Percentiles rank a stretch among this genome's conserved stretches.
Evolutionary conservation across 2,329 filamentous ascomycete genomes (phyloP).

Genomic region (Proliferodiscus dingleyae): DNA sequence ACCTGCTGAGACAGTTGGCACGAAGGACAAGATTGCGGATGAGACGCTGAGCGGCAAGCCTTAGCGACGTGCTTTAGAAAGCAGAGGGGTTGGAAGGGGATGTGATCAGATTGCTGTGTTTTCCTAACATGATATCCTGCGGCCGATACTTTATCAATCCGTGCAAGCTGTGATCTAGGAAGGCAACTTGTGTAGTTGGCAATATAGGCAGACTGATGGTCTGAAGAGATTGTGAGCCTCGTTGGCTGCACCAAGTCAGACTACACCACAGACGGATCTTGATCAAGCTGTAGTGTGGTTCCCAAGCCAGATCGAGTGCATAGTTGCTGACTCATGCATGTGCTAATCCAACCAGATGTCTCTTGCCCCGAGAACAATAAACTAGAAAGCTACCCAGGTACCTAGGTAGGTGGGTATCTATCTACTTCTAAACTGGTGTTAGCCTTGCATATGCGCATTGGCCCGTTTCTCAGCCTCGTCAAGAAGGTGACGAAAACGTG

Average conservation of each 20-base stretch:
- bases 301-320: no score
- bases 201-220: neutral
- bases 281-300: no score
- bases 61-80: no score
- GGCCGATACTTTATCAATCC: neutral
- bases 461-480: no score
- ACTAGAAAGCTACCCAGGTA: no score
- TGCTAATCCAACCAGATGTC: no score
- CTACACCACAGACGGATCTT: no score
- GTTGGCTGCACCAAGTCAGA: neutral
- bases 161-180: neutral
- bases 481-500: slow-evolving; percentile 1
- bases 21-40: slow-evolving; percentile 29
- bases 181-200: neutral
- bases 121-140: slow-evolving; percentile 10
- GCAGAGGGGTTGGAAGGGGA: neutral
- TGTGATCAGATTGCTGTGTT: neutral
- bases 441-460: slow-evolving; percentile 6
- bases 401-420: no score
- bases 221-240: neutral
- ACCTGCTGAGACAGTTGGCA: slow-evolving; percentile 26
- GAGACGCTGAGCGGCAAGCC: slow-evolving; percentile 26
- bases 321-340: no score
- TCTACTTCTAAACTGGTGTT: neutral
- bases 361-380: no score